Evolutionary conservation across 176 grass and related monocot species (phyloP), one percentile per base, ranked within the genome.

Genomic region (Oryza longistaminata): DNA sequence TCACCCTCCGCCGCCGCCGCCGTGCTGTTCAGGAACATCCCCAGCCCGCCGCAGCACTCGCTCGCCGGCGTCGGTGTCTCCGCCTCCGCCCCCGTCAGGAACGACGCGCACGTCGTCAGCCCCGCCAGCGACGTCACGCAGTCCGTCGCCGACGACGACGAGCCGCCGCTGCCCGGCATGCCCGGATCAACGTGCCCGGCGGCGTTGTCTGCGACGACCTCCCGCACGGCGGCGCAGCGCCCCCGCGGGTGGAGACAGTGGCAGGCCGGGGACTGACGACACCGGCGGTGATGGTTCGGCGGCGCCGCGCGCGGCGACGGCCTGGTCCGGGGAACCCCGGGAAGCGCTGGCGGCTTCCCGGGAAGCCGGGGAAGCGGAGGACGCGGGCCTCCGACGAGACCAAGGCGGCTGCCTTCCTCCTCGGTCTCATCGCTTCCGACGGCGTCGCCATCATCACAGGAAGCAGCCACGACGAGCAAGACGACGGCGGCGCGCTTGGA

Each of bases 121-220:
- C 65, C 83, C 65, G 88, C 82, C 17, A 89, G 83, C 22, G 77
- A 72, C n/a, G 88, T 85, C 88, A 89, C 82, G 88, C 88, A 89
- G 16, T 89, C 83, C 65, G 61, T 55, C 83, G 83, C 43, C 50
- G 64, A 0, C 0, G 64, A 0, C 0, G 62, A 7, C 16, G 81
- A 73, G 10, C 17, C 39, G 4, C 34, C 0, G 10, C 2, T 1
- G 21, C 77, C 77, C 0, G 86, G 77, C 71, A 83, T 33, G 64
- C 82, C 76, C 2, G 58, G 58, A 62, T 62, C 21, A 85, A 89
- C 11, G 21, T 62, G 21, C 82, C 82, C 11, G 87, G 87, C 19
- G 39, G 7, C 1, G 66, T n/a, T 45, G 33, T 66, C 16, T 45
- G 29, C 29, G 64, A 0, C 1, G 68, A 31, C 43, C 45, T 37